phyloP scores from a whole-genome alignment of 768 basidiomycete species.

The Brasilioporus rufonigricans region DNA sequence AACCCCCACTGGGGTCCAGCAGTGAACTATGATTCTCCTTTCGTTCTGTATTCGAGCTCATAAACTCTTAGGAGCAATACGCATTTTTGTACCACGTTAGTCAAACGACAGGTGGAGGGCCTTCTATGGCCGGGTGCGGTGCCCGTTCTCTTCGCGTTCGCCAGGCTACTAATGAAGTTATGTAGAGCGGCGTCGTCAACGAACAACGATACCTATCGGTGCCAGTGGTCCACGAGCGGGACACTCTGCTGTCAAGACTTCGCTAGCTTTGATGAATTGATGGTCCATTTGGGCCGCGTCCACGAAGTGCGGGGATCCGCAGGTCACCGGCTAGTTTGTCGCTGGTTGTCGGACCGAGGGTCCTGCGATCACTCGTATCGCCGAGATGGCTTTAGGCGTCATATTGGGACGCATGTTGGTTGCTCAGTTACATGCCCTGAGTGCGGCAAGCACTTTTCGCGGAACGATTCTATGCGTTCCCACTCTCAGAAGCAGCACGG shows the following conservation, averaged over 20 bases:
- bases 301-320: constrained; percentile 10
- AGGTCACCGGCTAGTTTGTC: background rate
- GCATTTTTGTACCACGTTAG: background rate
- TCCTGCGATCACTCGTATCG: background rate
- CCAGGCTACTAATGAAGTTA: background rate
- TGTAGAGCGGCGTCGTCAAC: background rate
- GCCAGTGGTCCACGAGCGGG: constrained; percentile 1
- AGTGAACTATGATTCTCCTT: background rate
- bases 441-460: constrained; percentile 5
- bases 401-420: constrained; percentile 3
- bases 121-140: background rate
- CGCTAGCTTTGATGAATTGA: background rate
- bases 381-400: constrained; percentile 2
- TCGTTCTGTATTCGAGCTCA: background rate
- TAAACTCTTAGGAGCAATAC: background rate
- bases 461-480: background rate
- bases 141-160: background rate
- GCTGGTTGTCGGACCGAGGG: background rate
- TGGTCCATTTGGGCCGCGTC: background rate
- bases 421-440: background rate
- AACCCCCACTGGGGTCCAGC: background rate
- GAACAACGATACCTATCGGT: background rate
- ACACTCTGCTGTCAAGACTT: background rate
- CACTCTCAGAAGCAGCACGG: constrained; percentile 5
- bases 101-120: background rate